Conservation (phyloP, 768 basidiomycete species). For the Dentipellis sp. region DNA sequence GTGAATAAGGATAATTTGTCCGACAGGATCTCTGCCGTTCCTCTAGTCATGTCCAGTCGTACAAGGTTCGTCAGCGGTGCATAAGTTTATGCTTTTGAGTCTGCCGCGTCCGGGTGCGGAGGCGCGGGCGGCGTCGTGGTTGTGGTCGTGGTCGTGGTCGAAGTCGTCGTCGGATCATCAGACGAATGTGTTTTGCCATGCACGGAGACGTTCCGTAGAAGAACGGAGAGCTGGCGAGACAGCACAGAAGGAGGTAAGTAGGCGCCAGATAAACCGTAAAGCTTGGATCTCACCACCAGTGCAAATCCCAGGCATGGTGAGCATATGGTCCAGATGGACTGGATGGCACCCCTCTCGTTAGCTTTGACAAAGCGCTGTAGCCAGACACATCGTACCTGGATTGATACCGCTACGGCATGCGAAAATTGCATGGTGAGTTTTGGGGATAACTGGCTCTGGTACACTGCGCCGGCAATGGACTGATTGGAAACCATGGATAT, state of each 20-base stretch:
- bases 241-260: not conserved
- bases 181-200: not conserved
- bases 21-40: too few relatives aligned
- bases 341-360: not conserved
- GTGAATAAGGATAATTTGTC: not conserved
- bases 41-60: too few relatives aligned
- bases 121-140: not conserved
- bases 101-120: not conserved
- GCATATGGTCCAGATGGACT: constrained; percentile 15
- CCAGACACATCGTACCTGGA: constrained; percentile 7
- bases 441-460: constrained; percentile 20
- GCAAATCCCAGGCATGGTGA: constrained; percentile 13
- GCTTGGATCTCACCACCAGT: constrained; percentile 7
- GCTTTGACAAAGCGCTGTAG: not conserved
- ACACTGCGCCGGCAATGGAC: constrained; percentile 73
- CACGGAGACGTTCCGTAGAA: not conserved
- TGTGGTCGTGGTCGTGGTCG: too few relatives aligned
- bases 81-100: not conserved
- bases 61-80: too few relatives aligned
- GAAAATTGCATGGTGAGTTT: not conserved
- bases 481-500: constrained; percentile 19
- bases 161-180: not conserved
- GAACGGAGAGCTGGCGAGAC: not conserved
- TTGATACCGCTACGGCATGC: constrained; percentile 5
- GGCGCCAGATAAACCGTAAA: not conserved